Percentiles rank a stretch among this genome's conserved stretches.
Conservation (phyloP, 2,329 filamentous ascomycete species). For the Colletotrichum sp. region DNA sequence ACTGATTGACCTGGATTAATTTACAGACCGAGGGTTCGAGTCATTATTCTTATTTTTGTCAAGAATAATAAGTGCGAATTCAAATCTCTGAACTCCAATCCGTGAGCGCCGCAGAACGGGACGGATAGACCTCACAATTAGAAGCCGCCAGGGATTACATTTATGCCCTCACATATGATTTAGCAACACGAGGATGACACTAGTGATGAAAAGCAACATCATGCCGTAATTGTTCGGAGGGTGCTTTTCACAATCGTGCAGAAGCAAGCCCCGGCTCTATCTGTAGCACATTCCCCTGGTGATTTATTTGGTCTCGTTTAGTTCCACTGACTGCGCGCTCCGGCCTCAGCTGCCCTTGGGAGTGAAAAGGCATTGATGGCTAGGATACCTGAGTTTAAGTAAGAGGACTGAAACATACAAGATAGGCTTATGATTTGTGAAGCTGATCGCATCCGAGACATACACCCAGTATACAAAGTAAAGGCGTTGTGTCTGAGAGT, state of each 20-base stretch:
- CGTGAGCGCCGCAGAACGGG: fast-evolving
- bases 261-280: no score
- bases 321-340: not conserved
- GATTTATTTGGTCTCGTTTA: not conserved
- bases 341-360: not conserved
- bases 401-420: not conserved
- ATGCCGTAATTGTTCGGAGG: fast-evolving
- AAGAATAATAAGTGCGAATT: no score
- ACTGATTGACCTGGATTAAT: fast-evolving
- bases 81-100: no score
- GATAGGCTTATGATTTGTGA: not conserved
- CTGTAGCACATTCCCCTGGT: not conserved
- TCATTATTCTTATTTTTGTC: fast-evolving
- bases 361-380: fast-evolving
- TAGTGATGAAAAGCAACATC: fast-evolving
- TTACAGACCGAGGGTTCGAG: fast-evolving
- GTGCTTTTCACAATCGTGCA: no score
- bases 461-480: not conserved
- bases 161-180: no score
- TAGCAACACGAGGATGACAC: no score
- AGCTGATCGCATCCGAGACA: not conserved
- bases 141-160: no score
- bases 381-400: not conserved
- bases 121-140: fast-evolving
- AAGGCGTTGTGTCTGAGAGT: not conserved